Conservation (phyloP, 495 filamentous ascomycete species). For the Penicillium canescens region DNA sequence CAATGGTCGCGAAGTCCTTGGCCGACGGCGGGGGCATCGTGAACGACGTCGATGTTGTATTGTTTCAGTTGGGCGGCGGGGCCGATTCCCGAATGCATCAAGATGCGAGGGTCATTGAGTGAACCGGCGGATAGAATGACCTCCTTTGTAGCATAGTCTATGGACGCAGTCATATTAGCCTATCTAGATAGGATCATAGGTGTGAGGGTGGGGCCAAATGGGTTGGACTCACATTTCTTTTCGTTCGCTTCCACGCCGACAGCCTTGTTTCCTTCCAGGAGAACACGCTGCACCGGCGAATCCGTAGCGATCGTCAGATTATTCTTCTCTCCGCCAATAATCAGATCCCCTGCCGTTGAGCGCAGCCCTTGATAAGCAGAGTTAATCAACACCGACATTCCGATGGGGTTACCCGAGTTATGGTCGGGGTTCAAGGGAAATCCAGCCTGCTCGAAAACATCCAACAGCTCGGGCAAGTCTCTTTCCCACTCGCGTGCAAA, state of each 20-base stretch:
- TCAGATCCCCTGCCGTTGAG: constrained; percentile 48
- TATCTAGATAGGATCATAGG: too few relatives aligned
- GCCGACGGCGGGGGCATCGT: constrained; percentile 28
- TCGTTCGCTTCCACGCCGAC: constrained; percentile 46
- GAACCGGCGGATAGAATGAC: constrained; percentile 48
- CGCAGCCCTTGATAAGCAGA: constrained; percentile 47
- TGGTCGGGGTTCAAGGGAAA: constrained; percentile 49
- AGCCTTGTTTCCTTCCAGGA: constrained; percentile 50
- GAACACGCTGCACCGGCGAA: constrained; percentile 45
- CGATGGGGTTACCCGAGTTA: constrained; percentile 57
- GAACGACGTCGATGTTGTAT: constrained; percentile 26
- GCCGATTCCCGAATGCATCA: constrained; percentile 48
- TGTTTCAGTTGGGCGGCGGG: constrained; percentile 21
- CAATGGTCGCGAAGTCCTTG: constrained; percentile 29
- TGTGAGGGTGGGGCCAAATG: neutral
- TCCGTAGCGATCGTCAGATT: constrained; percentile 52
- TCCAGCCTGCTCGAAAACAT: constrained; percentile 42
- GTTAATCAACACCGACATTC: constrained; percentile 46
- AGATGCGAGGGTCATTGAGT: constrained; percentile 45
- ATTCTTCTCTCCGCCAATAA: constrained; percentile 26
- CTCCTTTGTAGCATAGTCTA: constrained; percentile 34
- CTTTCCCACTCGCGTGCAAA: constrained; percentile 45
- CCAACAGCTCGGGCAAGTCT: constrained; percentile 41
- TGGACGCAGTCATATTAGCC: neutral
- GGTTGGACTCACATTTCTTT: constrained; percentile 17